Conservation (phyloP, 2,329 filamentous ascomycete genomes). For the Cryphonectria carpinicola region DNA sequence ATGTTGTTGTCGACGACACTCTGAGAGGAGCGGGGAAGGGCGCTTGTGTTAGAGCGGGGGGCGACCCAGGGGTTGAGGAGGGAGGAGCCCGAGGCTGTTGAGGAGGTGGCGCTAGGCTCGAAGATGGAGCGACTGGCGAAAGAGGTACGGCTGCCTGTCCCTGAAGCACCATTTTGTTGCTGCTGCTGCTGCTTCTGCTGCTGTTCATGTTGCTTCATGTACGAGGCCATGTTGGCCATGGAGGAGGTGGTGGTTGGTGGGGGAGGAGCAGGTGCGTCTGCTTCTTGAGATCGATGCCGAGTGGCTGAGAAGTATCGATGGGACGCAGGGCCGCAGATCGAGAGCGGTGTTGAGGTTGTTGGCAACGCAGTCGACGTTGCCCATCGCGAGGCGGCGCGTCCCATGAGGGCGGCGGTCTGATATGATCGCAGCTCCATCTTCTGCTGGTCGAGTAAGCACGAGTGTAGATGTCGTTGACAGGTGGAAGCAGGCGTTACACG, state of each 20-base stretch:
- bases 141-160: neutral
- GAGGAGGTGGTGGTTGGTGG: neutral
- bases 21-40: neutral
- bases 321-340: neutral
- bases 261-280: slow-evolving; percentile 18
- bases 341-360: neutral
- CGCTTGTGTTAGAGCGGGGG: neutral
- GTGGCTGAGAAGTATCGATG: slow-evolving; percentile 23
- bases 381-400: slow-evolving; percentile 26
- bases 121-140: neutral
- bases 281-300: slow-evolving; percentile 15
- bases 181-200: slow-evolving; percentile 4
- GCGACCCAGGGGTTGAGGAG: neutral
- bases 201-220: slow-evolving; percentile 10
- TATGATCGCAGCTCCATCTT: slow-evolving; percentile 27
- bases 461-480: neutral
- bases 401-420: slow-evolving; percentile 22
- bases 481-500: neutral
- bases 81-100: neutral
- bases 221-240: slow-evolving; percentile 10
- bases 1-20: slow-evolving; percentile 36
- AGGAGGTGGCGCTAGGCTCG: neutral
- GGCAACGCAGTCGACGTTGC: neutral
- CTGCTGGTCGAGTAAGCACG: neutral
- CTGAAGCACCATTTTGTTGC: neutral